Evolutionary conservation across 164 flowering plant genomes (phyloP).

Genomic region (Vitis vinifera): ASM3070453v1 NC_081820.1:16333501-16334000

Average conservation of each 20-base stretch:
- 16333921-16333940: background rate
- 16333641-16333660: no score
- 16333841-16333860: conserved; percentile 28
- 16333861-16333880: conserved; percentile 21
- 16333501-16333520: no score
- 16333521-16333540: no score
- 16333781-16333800: conserved; percentile 39
- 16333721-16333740: conserved; percentile 22
- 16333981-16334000: background rate
- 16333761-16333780: conserved; percentile 24
- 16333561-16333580: no score
- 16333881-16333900: background rate
- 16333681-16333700: background rate
- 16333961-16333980: background rate
- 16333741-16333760: conserved; percentile 5
- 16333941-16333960: conserved; percentile 5
- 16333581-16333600: no score
- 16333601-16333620: no score
- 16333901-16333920: conserved; percentile 4
- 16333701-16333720: conserved; percentile 29
- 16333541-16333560: no score
- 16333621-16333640: no score
- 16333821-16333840: conserved; percentile 33
- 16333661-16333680: background rate
- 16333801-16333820: conserved; percentile 38